Evolutionary conservation across 495 filamentous ascomycete species (phyloP), one percentile per base, ranked within the genome.

Genomic region (Aspergillus egyptiacus): DNA sequence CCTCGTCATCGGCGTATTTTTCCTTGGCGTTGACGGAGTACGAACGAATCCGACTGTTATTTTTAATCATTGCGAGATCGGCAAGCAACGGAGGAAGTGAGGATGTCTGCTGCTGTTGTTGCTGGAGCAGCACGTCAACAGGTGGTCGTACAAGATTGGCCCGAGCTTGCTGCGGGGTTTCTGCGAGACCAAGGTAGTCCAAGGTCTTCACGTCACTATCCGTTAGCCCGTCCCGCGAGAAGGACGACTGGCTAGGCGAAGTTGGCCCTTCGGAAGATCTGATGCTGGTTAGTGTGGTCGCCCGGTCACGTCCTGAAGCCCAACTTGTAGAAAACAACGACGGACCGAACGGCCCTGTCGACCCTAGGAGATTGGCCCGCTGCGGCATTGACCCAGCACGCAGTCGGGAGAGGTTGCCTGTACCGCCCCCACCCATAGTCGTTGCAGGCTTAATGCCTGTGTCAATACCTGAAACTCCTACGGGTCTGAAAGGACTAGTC

Each of bases 11-110:
- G 0, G 86, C 93, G 59, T 97, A 97, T 67, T 94, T 96, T 63
- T 96, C 93, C 65, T 94, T 96, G 32, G 94, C 93, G 66, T 98
- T 97, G 38, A 98, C 93, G 17, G 93, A 98, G 64, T 96, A 97
- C 23, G 93, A 98, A 14, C 93, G 82, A 68, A 96, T 89, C 36
- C 93, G 79, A 65, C 86, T 97, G 45, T 85, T 77, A 51, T 82
- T 89, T 64, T 85, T 87, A 53, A 81, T 83, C 57, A 87, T 80
- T 38, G 81, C 81, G 58, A 93, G 70, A 50, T 87, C 87, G 37
- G 86, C 86, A n/a, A 95, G 70, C 55, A 89, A 84, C 3, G 86
- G 85, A 39, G 79, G 81, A 25, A 83, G 64, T 24, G 70, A 67
- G 50, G 75, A 69, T 24, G 76, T 78, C 59, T 83, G 76, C 33